Evolutionary conservation across 2,329 filamentous ascomycete genomes (phyloP).

Genomic region (Paecilomyces niveus): DNA sequence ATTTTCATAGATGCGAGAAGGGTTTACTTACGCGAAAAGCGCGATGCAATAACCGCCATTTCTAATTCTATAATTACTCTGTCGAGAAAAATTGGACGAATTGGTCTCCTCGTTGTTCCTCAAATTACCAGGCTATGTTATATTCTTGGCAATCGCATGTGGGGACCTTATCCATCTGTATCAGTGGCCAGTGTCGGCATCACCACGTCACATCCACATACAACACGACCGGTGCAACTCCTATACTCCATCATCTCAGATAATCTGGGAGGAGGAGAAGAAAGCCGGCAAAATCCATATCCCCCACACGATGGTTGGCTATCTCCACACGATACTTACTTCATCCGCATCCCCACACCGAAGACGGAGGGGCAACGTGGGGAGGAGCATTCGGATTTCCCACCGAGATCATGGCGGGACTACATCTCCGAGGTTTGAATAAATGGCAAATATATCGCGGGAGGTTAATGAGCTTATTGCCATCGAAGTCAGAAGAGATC

Average conservation of each 20-base stretch:
- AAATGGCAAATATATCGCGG: background rate
- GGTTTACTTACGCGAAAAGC: conserved; percentile 18
- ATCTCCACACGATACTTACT: background rate
- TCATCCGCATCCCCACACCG: background rate
- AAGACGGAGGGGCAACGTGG: background rate
- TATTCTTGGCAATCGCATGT: background rate
- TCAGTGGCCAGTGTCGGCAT: background rate
- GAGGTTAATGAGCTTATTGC: background rate
- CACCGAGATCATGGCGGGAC: background rate
- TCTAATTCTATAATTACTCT: background rate
- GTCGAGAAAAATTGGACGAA: background rate
- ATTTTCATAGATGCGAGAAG: background rate
- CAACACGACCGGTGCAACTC: background rate
- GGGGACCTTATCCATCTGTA: background rate
- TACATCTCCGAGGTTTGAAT: conserved; percentile 4
- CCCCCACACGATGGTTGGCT: background rate
- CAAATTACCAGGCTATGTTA: background rate
- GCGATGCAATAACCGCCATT: conserved; percentile 21
- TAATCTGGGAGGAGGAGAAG: background rate
- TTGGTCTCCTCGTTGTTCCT: background rate
- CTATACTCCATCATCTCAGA: background rate
- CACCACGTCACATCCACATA: background rate
- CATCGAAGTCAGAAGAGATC: background rate
- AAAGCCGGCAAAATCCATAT: background rate
- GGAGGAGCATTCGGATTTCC: background rate